Conservation (phyloP, 1,284 basidiomycete genomes). For the Anthracocystis panici-leucophaei region DNA sequence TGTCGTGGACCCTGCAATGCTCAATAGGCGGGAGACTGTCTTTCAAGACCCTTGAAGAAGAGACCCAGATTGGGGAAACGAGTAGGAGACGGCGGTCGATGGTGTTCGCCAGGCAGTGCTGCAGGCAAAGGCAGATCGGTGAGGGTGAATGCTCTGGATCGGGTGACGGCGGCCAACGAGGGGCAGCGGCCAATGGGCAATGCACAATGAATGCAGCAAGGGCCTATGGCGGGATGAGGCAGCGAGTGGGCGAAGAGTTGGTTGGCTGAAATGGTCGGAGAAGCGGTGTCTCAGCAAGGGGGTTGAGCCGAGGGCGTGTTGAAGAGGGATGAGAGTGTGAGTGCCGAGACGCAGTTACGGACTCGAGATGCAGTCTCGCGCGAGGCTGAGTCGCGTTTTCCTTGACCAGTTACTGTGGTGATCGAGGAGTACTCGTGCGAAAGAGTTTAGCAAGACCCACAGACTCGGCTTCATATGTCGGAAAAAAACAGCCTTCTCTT, state of each 20-base stretch:
- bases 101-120: neutral
- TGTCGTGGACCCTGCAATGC: neutral
- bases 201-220: neutral
- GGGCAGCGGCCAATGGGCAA: neutral
- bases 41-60: neutral
- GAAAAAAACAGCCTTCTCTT: too few relatives aligned
- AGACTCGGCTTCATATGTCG: neutral
- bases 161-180: neutral
- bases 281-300: constrained; percentile 4
- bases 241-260: constrained; percentile 1
- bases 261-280: constrained; percentile 1
- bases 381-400: neutral
- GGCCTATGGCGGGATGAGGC: neutral
- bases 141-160: constrained; percentile 1
- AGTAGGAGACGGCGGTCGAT: neutral
- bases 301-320: too few relatives aligned
- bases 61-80: neutral
- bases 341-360: neutral
- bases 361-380: too few relatives aligned
- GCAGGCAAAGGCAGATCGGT: neutral
- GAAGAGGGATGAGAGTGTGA: neutral
- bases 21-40: neutral
- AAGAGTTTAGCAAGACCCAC: neutral
- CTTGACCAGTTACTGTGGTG: neutral
- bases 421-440: constrained; percentile 12